Conservation (phyloP, 306 rosid species). For the Styphnolobium japonicum region DNA sequence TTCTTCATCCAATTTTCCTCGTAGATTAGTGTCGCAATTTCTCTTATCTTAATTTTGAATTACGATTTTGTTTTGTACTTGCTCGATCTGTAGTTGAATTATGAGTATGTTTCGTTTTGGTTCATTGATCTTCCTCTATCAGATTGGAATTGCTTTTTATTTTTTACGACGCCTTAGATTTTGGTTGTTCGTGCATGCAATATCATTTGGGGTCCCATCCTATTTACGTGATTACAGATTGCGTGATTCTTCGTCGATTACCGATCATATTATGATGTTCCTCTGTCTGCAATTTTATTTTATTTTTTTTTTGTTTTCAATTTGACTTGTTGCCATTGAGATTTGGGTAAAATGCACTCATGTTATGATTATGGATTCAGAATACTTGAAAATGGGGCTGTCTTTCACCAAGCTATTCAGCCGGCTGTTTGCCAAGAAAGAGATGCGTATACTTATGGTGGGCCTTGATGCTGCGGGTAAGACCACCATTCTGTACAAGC, state of each 20-base stretch:
- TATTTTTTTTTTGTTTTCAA: not conserved
- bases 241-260: not conserved
- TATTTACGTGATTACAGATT: not conserved
- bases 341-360: not conserved
- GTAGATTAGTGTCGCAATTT: not conserved
- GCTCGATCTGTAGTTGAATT: conserved; percentile 32
- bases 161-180: not conserved
- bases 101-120: not conserved
- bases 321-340: conserved; percentile 11
- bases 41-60: not conserved
- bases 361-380: conserved; percentile 28
- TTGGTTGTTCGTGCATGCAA: conserved; percentile 3
- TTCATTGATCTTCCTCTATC: not conserved
- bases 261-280: not conserved
- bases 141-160: not conserved
- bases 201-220: not conserved
- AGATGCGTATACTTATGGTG: conserved; percentile 97
- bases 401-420: conserved; percentile 92
- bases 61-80: not conserved
- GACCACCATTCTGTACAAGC: conserved; percentile 92
- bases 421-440: conserved; percentile 90
- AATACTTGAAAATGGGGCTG: conserved; percentile 76
- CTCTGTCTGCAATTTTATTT: not conserved
- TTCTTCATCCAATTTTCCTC: not conserved
- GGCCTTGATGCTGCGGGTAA: conserved; percentile 99